Percentiles rank a stretch among this genome's conserved stretches.
Evolutionary conservation across 2,329 filamentous ascomycete species (phyloP).

Genomic region (Ceratocystis smalleyi): DNA sequence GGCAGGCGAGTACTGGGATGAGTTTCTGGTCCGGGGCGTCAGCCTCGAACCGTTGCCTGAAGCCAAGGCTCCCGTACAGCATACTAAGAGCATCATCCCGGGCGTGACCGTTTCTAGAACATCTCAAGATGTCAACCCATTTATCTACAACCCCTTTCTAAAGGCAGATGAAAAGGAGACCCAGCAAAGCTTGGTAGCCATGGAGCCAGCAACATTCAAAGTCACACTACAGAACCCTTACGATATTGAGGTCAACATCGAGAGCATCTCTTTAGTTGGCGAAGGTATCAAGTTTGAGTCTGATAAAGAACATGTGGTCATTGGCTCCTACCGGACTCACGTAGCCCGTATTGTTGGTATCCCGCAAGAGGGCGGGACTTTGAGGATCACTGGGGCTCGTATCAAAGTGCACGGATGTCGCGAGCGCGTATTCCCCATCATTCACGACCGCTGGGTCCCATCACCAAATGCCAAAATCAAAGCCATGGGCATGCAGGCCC

Average conservation of each 20-base stretch:
- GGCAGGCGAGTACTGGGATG: constrained; percentile 87
- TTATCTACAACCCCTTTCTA: constrained; percentile 88
- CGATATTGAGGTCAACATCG: constrained; percentile 81
- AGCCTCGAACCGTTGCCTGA: constrained; percentile 49
- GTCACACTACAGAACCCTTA: constrained; percentile 87
- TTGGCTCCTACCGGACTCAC: constrained; percentile 74
- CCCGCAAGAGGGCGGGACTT: constrained; percentile 48
- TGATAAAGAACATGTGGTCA: constrained; percentile 44
- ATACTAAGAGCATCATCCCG: constrained; percentile 40
- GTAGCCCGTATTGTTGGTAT: constrained; percentile 56
- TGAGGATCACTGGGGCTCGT: constrained; percentile 62
- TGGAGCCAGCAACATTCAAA: constrained; percentile 61
- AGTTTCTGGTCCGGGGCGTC: constrained; percentile 72
- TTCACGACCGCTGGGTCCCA: constrained; percentile 59
- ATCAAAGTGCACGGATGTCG: constrained; percentile 70
- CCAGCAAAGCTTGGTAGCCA: constrained; percentile 59
- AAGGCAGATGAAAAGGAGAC: constrained; percentile 41
- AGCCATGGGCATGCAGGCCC: constrained; percentile 47
- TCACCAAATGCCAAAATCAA: constrained; percentile 60
- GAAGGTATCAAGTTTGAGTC: constrained; percentile 60
- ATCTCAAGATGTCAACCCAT: constrained; percentile 58
- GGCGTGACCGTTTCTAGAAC: constrained; percentile 34
- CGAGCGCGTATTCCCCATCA: constrained; percentile 71
- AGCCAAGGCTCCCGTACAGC: constrained; percentile 48
- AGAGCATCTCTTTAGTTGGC: constrained; percentile 59